Percentiles rank a stretch among this genome's conserved stretches.
Conservation (phyloP, 1,139 yeast species). For the Debaryomyces udenii region DNA sequence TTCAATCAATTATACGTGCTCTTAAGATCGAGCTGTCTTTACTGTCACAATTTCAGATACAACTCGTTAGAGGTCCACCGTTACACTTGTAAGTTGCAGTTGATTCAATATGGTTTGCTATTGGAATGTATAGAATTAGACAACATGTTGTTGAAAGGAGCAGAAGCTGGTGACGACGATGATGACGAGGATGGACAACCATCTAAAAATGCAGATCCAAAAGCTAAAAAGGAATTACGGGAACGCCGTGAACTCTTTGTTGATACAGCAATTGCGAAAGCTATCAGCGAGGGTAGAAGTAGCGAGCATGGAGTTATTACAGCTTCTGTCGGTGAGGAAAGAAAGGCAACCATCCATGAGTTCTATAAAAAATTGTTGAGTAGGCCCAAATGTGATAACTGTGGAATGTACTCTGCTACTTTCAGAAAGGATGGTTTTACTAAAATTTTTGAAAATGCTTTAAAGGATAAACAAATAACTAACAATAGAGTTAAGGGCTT, state of each 20-base stretch:
- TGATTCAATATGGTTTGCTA: conserved; percentile 86
- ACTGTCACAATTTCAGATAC: conserved; percentile 84
- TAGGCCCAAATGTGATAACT: conserved; percentile 90
- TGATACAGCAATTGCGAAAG: conserved; percentile 66
- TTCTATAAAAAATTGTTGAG: conserved; percentile 72
- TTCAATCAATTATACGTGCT: conserved; percentile 87
- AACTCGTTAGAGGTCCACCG: conserved; percentile 70
- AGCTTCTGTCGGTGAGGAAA: conserved; percentile 83
- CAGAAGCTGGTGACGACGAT: conserved; percentile 35
- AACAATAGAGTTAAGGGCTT: conserved; percentile 84
- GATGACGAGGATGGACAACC: conserved; percentile 33
- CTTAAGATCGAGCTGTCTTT: conserved; percentile 83
- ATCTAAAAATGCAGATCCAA: conserved; percentile 34
- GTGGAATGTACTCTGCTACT: conserved; percentile 92
- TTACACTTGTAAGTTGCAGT: conserved; percentile 73
- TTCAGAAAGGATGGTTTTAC: conserved; percentile 95
- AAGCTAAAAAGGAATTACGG: conserved; percentile 50
- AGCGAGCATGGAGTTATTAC: conserved; percentile 70
- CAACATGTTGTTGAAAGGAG: conserved; percentile 48
- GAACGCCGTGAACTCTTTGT: conserved; percentile 71
- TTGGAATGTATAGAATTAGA: conserved; percentile 78
- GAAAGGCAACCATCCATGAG: conserved; percentile 74
- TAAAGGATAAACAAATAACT: conserved; percentile 76
- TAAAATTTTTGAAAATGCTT: conserved; percentile 86
- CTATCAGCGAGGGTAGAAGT: conserved; percentile 79